phyloP scores from a whole-genome alignment of 176 grass and related monocot genomes.

The Aegilops bicornis region DNA sequence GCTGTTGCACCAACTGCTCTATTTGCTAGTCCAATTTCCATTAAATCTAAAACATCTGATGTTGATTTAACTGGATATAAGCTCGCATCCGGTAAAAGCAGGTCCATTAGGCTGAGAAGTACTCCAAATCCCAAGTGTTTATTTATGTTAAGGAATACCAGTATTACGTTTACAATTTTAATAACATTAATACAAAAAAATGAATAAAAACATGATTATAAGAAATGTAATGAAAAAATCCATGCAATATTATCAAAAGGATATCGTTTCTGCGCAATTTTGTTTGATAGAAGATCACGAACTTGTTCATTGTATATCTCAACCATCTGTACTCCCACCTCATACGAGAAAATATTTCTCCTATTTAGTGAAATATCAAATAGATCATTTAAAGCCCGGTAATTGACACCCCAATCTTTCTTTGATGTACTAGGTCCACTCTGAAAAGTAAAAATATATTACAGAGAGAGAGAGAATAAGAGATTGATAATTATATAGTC shows the following conservation, averaged over 20 bases:
- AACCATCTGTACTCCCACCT: conserved; percentile 97
- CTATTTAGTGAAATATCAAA: conserved; percentile 91
- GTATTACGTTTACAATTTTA: background rate
- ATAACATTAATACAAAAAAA: background rate
- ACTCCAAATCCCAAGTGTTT: conserved; percentile 88
- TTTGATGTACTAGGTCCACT: conserved; percentile 83
- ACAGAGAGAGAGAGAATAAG: background rate
- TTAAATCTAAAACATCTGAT: conserved; percentile 86
- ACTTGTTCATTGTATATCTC: conserved; percentile 99
- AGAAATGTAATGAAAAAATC: background rate
- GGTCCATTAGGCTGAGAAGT: conserved; percentile 91
- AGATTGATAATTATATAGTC: conserved; percentile 10
- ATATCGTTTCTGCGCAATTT: conserved; percentile 96
- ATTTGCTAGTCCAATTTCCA: conserved; percentile 90
- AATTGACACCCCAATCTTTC: conserved; percentile 97
- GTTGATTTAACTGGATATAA: conserved; percentile 82
- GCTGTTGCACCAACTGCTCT: conserved; percentile 92
- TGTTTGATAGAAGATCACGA: conserved; percentile 82
- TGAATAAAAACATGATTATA: background rate
- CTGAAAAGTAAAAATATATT: conserved; percentile 39
- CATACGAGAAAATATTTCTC: conserved; percentile 77
- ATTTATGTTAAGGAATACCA: conserved; percentile 30
- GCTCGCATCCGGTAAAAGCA: conserved; percentile 84
- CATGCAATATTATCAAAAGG: conserved; percentile 38
- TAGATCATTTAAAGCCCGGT: conserved; percentile 89